Evolutionary conservation across 148 eudicot genomes (phyloP).

Genomic region (Dysphania ambrosioides): DNA sequence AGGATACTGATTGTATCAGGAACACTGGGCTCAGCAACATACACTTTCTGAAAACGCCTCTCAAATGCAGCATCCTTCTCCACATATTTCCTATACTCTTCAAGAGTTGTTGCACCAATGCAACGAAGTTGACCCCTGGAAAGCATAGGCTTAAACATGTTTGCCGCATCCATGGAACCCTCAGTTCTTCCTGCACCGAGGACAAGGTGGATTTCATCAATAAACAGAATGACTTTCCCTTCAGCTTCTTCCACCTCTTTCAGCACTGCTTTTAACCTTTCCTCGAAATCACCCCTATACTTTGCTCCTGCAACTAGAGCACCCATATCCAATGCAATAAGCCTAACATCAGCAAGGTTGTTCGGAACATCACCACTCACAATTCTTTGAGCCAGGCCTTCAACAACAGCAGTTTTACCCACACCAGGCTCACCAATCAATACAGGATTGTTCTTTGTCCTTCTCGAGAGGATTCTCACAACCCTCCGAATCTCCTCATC

Average conservation of each 20-base stretch:
- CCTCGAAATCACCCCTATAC: constrained; percentile 82
- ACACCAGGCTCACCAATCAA: constrained; percentile 91
- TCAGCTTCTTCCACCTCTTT: constrained; percentile 86
- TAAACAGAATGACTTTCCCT: constrained; percentile 79
- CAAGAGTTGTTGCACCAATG: constrained; percentile 84
- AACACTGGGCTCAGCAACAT: constrained; percentile 84
- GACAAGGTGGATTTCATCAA: constrained; percentile 85
- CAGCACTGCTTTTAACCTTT: constrained; percentile 66
- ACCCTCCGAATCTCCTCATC: constrained; percentile 86
- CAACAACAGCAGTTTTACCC: constrained; percentile 84
- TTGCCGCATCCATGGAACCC: constrained; percentile 94
- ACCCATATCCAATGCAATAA: constrained; percentile 88
- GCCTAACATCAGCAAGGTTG: constrained; percentile 63
- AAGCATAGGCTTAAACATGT: constrained; percentile 83
- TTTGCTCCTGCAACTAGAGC: constrained; percentile 79
- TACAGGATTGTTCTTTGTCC: constrained; percentile 86
- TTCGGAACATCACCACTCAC: constrained; percentile 82
- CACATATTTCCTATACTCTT: constrained; percentile 81
- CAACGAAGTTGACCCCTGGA: constrained; percentile 85
- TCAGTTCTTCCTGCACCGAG: constrained; percentile 80
- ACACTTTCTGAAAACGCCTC: constrained; percentile 90
- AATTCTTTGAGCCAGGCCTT: constrained; percentile 85
- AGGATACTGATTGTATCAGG: constrained; percentile 65
- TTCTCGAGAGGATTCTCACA: constrained; percentile 65
- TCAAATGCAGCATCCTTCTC: constrained; percentile 94